Evolutionary conservation across 73 alveolate species (phyloP).

Genomic region (Symbiodinium pilosum): DNA sequence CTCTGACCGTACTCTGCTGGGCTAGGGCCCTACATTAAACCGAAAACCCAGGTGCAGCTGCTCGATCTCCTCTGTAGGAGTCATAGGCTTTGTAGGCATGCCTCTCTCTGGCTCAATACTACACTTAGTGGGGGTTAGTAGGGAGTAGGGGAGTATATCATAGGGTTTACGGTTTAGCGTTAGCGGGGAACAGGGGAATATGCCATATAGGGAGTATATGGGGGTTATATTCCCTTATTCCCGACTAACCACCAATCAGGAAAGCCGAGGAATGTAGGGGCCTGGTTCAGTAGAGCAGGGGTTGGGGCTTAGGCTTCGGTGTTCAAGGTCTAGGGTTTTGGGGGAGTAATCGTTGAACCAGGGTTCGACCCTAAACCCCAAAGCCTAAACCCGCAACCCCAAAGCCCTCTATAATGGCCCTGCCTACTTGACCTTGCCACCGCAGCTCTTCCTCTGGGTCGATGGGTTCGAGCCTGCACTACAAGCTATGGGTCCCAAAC

Average conservation of each 20-base stretch:
- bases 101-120: neutral
- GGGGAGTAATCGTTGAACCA: neutral
- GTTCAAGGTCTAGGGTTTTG: neutral
- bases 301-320: neutral
- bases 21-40: neutral
- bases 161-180: no score
- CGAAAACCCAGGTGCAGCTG: neutral
- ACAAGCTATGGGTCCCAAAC: neutral
- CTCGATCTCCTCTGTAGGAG: neutral
- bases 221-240: neutral
- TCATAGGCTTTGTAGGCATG: neutral
- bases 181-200: no score
- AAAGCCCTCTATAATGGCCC: neutral
- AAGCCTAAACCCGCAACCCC: neutral
- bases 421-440: slow-evolving; percentile 17
- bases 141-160: no score
- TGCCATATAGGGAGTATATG: no score
- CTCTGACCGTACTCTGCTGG: no score
- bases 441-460: neutral
- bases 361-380: neutral
- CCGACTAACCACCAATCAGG: no score
- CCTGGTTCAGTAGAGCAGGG: neutral
- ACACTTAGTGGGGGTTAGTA: neutral
- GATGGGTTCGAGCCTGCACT: neutral
- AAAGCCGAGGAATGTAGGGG: no score